Evolutionary conservation across 495 filamentous ascomycete species (phyloP).

Genomic region (Xylaria curta): DNA sequence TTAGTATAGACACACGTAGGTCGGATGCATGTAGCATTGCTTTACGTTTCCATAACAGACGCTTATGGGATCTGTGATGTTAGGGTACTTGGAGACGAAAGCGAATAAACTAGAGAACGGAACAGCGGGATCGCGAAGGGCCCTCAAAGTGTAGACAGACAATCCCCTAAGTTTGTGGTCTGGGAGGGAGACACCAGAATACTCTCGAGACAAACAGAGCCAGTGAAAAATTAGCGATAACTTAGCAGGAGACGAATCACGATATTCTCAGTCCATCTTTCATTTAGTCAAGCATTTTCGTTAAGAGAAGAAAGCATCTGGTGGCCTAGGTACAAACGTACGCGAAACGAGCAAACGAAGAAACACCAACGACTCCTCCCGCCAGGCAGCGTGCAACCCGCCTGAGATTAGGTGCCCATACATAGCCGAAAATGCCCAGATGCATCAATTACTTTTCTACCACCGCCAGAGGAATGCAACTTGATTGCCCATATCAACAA

Average conservation of each 20-base stretch:
- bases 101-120: not conserved
- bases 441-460: conserved; percentile 40
- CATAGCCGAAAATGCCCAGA: conserved; percentile 41
- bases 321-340: conserved; percentile 41
- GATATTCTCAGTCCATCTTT: not conserved
- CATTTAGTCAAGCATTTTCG: conserved; percentile 34
- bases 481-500: conserved; percentile 30
- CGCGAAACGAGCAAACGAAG: conserved; percentile 34
- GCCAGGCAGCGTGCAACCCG: conserved; percentile 34
- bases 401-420: conserved; percentile 42
- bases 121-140: not conserved
- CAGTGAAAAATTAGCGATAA: not conserved
- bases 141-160: not conserved
- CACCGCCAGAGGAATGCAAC: conserved; percentile 30
- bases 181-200: not conserved
- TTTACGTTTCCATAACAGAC: not conserved
- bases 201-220: not conserved
- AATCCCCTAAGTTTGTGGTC: not conserved
- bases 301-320: conserved; percentile 38
- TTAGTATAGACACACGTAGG: not conserved
- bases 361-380: conserved; percentile 37
- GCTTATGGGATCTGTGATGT: not conserved
- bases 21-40: not conserved
- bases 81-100: not conserved
- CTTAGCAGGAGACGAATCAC: not conserved